Evolutionary conservation across 805 yeast species (phyloP), one percentile per base, ranked within the genome.

Genomic region (Kazachstania bromeliacearum): DNA sequence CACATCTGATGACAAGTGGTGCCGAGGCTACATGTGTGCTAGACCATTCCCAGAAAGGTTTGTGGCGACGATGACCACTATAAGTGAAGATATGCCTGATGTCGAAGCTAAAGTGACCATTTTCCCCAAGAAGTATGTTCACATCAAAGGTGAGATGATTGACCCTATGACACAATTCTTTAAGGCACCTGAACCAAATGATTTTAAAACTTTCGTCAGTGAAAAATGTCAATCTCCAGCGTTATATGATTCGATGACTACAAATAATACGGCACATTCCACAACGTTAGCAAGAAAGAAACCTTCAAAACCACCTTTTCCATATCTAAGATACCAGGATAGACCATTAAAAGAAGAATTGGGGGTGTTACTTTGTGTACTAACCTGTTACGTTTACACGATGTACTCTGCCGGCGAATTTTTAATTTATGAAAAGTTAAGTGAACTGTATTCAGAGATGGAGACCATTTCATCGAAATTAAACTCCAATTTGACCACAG

Each of bases 1-100:
- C 65, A 71, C 56, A 57, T 62, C 28, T 5, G 54, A 55, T 35
- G 66, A 67, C 15, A 70, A 70, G 42, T 85, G 95, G 95, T 85
- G 77, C 17, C 68, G 95, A 47, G 95, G 87, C 9, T 85, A 85
- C 55, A 67, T 74, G 4, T 62, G 80, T 24, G 63, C 79, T 26
- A 70, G 76, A 40, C 88, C 94, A 5, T 61, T 76, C 36, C 89
- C 89, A 1, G 68, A 74, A 22, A 85, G 79, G 51, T 80, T 75
- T 56, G 70, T 78, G 25, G 74, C 81, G 10, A 68, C 76, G 3
- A 44, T 46, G 38, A 52, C 61, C 1, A 70, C 75, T 19, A 71
- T 74, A 44, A 63, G 75, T 44, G 83, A 79, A 35, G 73, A 72
- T 37, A 61, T 81, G 36, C 85, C 87, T 0, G 77, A 73, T 28